Base-by-base conservation (phyloP, 1,139 yeast genomes). In the Yamadazyma taylorii region DNA sequence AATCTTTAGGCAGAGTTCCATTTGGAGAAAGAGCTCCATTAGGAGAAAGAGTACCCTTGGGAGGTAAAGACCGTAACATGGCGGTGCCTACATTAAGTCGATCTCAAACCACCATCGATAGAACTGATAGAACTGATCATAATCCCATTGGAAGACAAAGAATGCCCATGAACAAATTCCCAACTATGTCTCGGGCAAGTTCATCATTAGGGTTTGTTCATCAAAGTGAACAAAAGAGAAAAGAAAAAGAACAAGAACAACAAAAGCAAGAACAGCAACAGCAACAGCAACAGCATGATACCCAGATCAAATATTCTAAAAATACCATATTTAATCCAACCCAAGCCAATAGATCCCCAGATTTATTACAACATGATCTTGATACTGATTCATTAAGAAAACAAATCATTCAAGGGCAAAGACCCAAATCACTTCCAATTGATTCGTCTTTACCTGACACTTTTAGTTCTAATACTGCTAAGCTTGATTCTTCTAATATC, bases 1-100 rank as follows among this genome's bases (percentile, higher is more conserved):
- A 27, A 16, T 16, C 34, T 24, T 5, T 15, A 30, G 13, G 33
- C 34, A 25, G 30, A 17, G 10, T 16, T 10, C 33, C 24, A 17
- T 6, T 24, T 12, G 31, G 11, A 13, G 32, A 19, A 11, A 55
- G 79, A 46, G 59, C 73, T 1, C 79, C 80, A 0, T 61, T 75
- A 39, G 77, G 78, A 3, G 32, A 22, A 13, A 55, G 79, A 46
- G 60, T 73, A 1, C 79, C 80, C 0, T 61, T 75, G 40, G 77
- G 78, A 3, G 78, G 78, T 2, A 75, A 75, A 47, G 73, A 70
- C 48, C 66, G 60, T 37, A 74, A 74, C 48, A 48, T 48, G 21
- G 44, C 45, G 24, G 36, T 55, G n/a, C 63, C 67, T 2, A 35
- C 53, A 3, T 55, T 69, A 41, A 61, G 55, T 35, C 53, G 73